Conservation (phyloP, 768 basidiomycete species). For the Pulveroboletus sp. region DNA sequence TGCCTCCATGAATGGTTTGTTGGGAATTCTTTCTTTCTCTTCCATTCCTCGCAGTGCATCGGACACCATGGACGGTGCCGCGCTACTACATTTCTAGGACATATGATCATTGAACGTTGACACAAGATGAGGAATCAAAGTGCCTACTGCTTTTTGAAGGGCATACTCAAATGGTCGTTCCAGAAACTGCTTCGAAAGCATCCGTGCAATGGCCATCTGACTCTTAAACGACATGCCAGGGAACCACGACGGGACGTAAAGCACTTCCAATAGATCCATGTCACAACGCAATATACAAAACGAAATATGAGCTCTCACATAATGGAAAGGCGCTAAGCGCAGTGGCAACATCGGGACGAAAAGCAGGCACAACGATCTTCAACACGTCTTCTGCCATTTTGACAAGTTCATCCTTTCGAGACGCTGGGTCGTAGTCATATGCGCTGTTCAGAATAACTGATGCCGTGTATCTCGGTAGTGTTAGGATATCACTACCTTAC, state of each 20-base stretch:
- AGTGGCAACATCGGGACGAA: background rate
- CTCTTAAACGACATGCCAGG: slow-evolving; percentile 14
- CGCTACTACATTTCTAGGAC: background rate
- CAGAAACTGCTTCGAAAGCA: background rate
- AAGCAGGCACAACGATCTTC: background rate
- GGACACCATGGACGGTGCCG: slow-evolving; percentile 1
- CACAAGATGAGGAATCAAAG: too few relatives aligned
- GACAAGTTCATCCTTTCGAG: slow-evolving; percentile 6
- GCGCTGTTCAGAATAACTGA: slow-evolving; percentile 13
- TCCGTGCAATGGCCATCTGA: background rate
- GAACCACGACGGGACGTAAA: slow-evolving; percentile 9
- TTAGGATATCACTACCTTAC: background rate
- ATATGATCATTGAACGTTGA: background rate
- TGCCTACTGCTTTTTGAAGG: slow-evolving; percentile 2
- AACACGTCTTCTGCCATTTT: background rate
- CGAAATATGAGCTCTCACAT: slow-evolving; percentile 1
- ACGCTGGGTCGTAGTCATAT: slow-evolving; percentile 15
- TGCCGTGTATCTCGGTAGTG: slow-evolving; percentile 6
- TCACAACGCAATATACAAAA: background rate
- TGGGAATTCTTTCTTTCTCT: background rate
- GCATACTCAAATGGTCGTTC: slow-evolving; percentile 1
- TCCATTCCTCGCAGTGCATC: slow-evolving; percentile 4
- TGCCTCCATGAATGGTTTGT: slow-evolving; percentile 1
- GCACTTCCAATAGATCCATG: background rate
- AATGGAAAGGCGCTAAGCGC: slow-evolving; percentile 1